Percentiles rank a stretch among this genome's conserved stretches.
Evolutionary conservation across 257 asterid species (phyloP).

Genomic region (Capsicum chinense): DNA sequence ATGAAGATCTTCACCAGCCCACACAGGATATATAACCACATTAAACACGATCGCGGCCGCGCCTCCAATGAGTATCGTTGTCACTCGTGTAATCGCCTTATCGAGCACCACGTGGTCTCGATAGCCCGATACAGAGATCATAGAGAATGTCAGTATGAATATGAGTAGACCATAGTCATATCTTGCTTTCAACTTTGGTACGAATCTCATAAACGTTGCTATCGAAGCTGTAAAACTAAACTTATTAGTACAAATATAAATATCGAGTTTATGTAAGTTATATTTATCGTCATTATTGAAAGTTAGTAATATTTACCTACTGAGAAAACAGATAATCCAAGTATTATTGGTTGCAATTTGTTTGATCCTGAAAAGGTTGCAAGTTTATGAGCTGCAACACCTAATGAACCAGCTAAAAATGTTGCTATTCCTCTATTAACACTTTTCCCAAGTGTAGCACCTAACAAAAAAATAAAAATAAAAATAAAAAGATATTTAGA

Average conservation of each 20-base stretch:
- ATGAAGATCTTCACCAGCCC: conserved; percentile 90
- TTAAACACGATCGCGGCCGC: conserved; percentile 54
- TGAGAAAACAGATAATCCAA: conserved; percentile 62
- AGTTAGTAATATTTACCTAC: conserved; percentile 46
- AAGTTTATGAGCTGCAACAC: conserved; percentile 70
- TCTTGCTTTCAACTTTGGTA: conserved; percentile 68
- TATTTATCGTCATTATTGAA: rapidly evolving
- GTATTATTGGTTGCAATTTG: conserved; percentile 61
- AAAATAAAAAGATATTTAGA: no score
- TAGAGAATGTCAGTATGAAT: conserved; percentile 69
- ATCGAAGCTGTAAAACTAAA: background rate
- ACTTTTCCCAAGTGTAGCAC: conserved; percentile 82
- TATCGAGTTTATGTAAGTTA: background rate
- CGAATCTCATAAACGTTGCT: conserved; percentile 65
- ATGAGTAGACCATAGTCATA: conserved; percentile 76
- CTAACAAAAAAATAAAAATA: conserved; percentile 33
- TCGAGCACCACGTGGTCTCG: conserved; percentile 52
- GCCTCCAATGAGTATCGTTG: conserved; percentile 65
- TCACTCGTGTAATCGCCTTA: conserved; percentile 55
- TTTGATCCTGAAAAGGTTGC: conserved; percentile 54
- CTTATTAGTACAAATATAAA: background rate
- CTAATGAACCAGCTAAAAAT: conserved; percentile 65
- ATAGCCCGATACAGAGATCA: conserved; percentile 66
- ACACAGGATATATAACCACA: conserved; percentile 61
- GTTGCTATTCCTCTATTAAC: conserved; percentile 79